Evolutionary conservation across 177 flowering plant genomes (phyloP).

Genomic region (Vitis hybrid): DNA sequence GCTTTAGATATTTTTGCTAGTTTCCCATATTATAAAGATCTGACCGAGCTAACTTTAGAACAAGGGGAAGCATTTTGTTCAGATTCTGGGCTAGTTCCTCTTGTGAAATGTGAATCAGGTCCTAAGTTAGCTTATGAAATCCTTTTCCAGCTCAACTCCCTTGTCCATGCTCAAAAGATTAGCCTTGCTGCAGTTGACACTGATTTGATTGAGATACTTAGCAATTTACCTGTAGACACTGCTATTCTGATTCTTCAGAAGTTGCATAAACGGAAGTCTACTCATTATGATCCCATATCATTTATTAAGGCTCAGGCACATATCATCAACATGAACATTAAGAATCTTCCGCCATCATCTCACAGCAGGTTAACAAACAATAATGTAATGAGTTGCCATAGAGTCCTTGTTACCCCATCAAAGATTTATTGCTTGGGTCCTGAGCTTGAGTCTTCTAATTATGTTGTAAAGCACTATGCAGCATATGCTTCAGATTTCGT

Average conservation of each 20-base stretch:
- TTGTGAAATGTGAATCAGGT: conserved; percentile 40
- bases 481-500: conserved; percentile 80
- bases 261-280: conserved; percentile 56
- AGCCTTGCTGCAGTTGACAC: conserved; percentile 48
- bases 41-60: conserved; percentile 28
- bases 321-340: conserved; percentile 18
- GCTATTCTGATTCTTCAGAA: conserved; percentile 54
- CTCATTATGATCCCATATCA: conserved; percentile 63
- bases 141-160: conserved; percentile 82
- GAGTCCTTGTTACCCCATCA: conserved; percentile 79
- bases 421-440: conserved; percentile 91
- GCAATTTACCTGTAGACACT: conserved; percentile 35
- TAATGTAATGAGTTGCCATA: conserved; percentile 74
- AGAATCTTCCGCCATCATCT: conserved; percentile 28
- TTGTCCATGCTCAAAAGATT: conserved; percentile 76
- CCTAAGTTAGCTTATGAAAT: conserved; percentile 59
- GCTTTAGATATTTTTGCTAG: conserved; percentile 37
- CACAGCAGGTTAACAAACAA: conserved; percentile 28
- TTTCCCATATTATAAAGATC: conserved; percentile 52
- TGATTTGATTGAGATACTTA: conserved; percentile 51
- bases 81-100: conserved; percentile 60
- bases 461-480: conserved; percentile 73
- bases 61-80: conserved; percentile 36
- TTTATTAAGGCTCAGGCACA: conserved; percentile 44
- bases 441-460: conserved; percentile 80